These are phyloP conservation scores for Penicillium sp. DNA, from an alignment of 2,329 filamentous ascomycete genomes.

Conservation along the genomic window DNA sequence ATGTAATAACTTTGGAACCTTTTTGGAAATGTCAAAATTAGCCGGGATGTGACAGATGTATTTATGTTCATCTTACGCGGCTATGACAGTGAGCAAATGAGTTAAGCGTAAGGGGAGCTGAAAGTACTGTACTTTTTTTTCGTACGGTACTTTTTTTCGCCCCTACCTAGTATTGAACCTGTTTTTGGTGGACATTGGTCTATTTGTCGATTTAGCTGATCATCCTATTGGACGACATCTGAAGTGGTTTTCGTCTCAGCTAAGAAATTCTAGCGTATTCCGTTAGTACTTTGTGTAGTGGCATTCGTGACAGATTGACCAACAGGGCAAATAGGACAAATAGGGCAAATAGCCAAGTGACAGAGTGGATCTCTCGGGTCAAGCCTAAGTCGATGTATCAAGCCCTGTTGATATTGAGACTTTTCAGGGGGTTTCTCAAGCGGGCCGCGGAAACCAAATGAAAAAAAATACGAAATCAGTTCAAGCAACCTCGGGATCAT, in stretches of 20 bases:
- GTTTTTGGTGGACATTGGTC: background rate
- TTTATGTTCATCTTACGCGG: background rate
- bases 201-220: no score
- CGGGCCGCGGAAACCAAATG: background rate
- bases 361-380: constrained; percentile 1
- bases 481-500: background rate
- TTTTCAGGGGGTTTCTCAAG: constrained; percentile 1
- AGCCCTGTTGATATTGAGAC: background rate
- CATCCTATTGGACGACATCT: no score
- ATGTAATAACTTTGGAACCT: background rate
- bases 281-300: no score
- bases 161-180: no score
- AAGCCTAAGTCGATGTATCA: constrained; percentile 5
- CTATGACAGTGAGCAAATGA: constrained; percentile 8
- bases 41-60: constrained; percentile 7
- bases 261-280: no score
- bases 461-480: background rate
- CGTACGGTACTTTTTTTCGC: background rate
- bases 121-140: background rate
- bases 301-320: background rate
- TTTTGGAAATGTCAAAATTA: background rate
- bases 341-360: background rate
- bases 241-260: no score
- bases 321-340: background rate
- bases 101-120: background rate